Conservation (phyloP, 768 basidiomycete species). For the Russula virescens region DNA sequence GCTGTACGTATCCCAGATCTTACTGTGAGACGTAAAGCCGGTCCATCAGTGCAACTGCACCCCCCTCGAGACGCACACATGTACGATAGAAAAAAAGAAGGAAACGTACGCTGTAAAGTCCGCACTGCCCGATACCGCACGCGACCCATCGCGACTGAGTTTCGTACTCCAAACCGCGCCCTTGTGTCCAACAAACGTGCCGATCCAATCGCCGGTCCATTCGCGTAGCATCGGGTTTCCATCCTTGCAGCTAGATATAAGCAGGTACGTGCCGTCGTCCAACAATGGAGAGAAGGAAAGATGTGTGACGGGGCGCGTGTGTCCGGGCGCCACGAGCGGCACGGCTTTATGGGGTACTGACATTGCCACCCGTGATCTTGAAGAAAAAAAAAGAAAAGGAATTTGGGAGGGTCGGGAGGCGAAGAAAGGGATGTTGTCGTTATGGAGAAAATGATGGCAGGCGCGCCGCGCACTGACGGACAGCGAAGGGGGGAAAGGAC, state of each 20-base stretch:
- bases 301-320: constrained; percentile 86
- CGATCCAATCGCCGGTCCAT: constrained; percentile 99
- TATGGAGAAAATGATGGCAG: constrained; percentile 20
- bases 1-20: constrained; percentile 93
- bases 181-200: constrained; percentile 83
- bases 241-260: constrained; percentile 98
- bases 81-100: background rate
- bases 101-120: constrained; percentile 90
- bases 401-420: background rate
- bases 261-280: constrained; percentile 78
- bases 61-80: constrained; percentile 13
- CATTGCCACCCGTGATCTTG: constrained; percentile 11
- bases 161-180: constrained; percentile 98
- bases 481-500: background rate
- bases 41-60: constrained; percentile 1
- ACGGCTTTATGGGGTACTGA: constrained; percentile 44
- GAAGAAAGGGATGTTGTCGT: constrained; percentile 16
- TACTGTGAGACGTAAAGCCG: constrained; percentile 43
- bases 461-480: constrained; percentile 32
- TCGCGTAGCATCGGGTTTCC: constrained; percentile 96
- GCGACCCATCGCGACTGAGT: constrained; percentile 76
- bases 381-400: constrained; percentile 4
- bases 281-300: constrained; percentile 87
- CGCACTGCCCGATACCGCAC: constrained; percentile 89
- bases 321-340: constrained; percentile 80